A percentile compares a stretch with the other conserved stretches of the same genome.
Evolutionary conservation across 768 basidiomycete species (phyloP).

Genomic region (Neoboletus magnificus): DNA sequence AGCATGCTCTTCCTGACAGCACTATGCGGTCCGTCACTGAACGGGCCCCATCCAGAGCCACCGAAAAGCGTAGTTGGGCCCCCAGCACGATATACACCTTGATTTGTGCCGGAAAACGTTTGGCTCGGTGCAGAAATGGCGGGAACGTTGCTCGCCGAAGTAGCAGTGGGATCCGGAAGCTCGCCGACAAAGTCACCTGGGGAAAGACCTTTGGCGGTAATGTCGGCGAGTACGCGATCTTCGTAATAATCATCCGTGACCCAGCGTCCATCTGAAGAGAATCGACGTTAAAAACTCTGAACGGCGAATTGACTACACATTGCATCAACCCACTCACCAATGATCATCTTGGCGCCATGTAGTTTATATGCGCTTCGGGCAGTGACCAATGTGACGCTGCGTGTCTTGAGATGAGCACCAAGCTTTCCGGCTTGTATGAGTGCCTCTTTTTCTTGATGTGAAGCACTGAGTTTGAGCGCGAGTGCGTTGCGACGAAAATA

Average conservation of each 20-base stretch:
- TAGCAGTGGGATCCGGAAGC: conserved; percentile 68
- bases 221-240: conserved; percentile 72
- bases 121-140: conserved; percentile 29
- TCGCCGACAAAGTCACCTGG: conserved; percentile 83
- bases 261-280: conserved; percentile 76
- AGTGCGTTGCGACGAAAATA: conserved; percentile 92
- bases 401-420: conserved; percentile 80
- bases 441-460: conserved; percentile 87
- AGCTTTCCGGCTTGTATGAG: conserved; percentile 88
- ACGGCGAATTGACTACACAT: not conserved
- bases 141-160: conserved; percentile 42
- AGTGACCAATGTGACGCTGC: conserved; percentile 91
- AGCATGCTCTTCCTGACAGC: conserved; percentile 79
- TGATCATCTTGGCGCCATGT: conserved; percentile 87
- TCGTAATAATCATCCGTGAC: conserved; percentile 97
- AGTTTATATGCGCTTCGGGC: conserved; percentile 92
- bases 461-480: conserved; percentile 87
- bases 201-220: conserved; percentile 76
- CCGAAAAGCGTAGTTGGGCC: conserved; percentile 94
- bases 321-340: conserved; percentile 49
- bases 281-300: not conserved
- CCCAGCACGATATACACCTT: conserved; percentile 85
- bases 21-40: conserved; percentile 82
- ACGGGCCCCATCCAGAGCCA: conserved; percentile 78
- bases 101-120: conserved; percentile 41